phyloP scores from a whole-genome alignment of 148 eudicot species.

The Tetragonia tetragonoides region DNA sequence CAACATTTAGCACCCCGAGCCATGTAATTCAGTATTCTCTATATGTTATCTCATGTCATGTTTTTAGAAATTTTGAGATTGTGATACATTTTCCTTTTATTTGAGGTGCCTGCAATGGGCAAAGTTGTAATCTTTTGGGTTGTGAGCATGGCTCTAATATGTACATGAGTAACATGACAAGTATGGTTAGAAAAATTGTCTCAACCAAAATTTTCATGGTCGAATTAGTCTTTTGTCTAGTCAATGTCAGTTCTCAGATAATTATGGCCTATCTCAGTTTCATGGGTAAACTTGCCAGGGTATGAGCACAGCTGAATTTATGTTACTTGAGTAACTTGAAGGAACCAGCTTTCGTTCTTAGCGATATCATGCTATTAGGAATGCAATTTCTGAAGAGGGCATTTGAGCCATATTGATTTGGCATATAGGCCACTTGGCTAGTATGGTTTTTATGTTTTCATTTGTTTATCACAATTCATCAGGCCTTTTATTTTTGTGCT shows the following conservation, averaged over 20 bases:
- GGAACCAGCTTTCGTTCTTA: neutral
- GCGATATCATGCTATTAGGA: neutral
- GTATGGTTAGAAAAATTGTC: neutral
- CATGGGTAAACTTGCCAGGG: neutral
- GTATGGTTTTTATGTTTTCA: too few species aligned
- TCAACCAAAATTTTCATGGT: neutral
- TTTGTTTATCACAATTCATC: too few species aligned
- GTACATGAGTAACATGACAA: neutral
- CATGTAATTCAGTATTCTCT: conserved; percentile 39
- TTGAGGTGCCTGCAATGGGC: neutral
- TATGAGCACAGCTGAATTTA: neutral
- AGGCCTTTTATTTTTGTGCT: too few species aligned
- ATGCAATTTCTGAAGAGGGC: neutral
- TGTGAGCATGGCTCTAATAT: neutral
- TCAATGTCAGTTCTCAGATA: neutral
- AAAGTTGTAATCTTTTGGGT: neutral
- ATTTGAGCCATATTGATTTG: neutral
- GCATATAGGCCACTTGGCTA: neutral
- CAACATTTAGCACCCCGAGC: conserved; percentile 56
- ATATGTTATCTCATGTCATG: neutral
- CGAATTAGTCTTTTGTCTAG: neutral
- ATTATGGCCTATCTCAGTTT: neutral
- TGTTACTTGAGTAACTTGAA: neutral
- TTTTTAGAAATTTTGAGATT: too few species aligned
- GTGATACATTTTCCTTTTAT: neutral